These are phyloP conservation scores for Solanum hybrid DNA, from an alignment of 305 asterid species.

Conservation along the genomic window DNA sequence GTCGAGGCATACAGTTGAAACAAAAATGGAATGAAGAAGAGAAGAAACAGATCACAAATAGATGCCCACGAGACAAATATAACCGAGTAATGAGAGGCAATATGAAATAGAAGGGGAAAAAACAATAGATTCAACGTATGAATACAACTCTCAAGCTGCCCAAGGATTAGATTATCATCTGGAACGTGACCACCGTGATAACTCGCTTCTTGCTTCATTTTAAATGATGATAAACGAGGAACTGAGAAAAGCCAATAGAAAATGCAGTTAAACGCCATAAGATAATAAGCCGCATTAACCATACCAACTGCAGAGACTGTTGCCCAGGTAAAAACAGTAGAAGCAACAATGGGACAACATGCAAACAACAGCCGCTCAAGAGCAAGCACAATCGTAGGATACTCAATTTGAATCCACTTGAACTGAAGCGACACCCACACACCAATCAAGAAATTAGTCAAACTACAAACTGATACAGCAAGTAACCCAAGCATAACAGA, in stretches of 20 bases:
- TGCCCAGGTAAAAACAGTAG: slow-evolving; percentile 88
- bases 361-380: slow-evolving; percentile 86
- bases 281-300: slow-evolving; percentile 76
- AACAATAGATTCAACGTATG: slow-evolving; percentile 79
- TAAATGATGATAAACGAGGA: slow-evolving; percentile 77
- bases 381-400: slow-evolving; percentile 78
- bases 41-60: slow-evolving; percentile 71
- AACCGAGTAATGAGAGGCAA: slow-evolving; percentile 63
- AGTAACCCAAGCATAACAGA: slow-evolving; percentile 42
- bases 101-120: slow-evolving; percentile 61
- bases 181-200: slow-evolving; percentile 87
- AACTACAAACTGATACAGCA: slow-evolving; percentile 61
- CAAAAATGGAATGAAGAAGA: slow-evolving; percentile 77
- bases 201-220: slow-evolving; percentile 56
- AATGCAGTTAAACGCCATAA: slow-evolving; percentile 73
- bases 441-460: slow-evolving; percentile 82
- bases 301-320: slow-evolving; percentile 89
- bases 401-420: slow-evolving; percentile 92
- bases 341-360: slow-evolving; percentile 62
- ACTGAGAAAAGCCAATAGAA: slow-evolving; percentile 94
- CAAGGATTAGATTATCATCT: slow-evolving; percentile 61
- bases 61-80: slow-evolving; percentile 60
- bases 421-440: slow-evolving; percentile 96
- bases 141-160: slow-evolving; percentile 84
- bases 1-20: slow-evolving; percentile 90